A percentile compares a stretch with the other conserved stretches of the same genome.
Conservation (phyloP, 1,139 yeast genomes). For the Nakaseomyces kungkrabaensis region DNA sequence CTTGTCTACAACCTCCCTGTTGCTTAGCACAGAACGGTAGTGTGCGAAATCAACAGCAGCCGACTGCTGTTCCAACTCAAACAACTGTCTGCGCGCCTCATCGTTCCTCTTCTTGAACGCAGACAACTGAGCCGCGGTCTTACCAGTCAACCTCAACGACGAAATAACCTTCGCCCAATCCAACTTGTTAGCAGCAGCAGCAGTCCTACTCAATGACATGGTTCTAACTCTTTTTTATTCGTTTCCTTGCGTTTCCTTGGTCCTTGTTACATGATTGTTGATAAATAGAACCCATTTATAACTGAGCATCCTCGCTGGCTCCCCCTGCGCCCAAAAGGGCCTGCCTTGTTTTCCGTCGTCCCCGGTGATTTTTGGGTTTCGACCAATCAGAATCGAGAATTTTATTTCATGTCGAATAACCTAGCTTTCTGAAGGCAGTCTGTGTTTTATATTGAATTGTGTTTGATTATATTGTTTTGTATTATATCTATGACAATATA, state of each 20-base stretch:
- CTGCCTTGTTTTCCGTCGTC: background rate
- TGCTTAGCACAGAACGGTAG: slow-evolving; percentile 74
- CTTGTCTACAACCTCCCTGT: slow-evolving; percentile 69
- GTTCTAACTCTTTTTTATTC: background rate
- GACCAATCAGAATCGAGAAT: slow-evolving; percentile 2
- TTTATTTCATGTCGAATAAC: background rate
- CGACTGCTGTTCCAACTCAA: slow-evolving; percentile 57
- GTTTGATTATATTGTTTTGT: no score
- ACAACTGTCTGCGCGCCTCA: slow-evolving; percentile 81
- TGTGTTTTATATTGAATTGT: no score
- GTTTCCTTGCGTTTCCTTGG: background rate
- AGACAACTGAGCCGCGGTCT: slow-evolving; percentile 78
- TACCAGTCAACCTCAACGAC: slow-evolving; percentile 84
- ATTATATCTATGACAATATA: no score
- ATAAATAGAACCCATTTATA: no score
- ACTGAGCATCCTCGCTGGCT: no score
- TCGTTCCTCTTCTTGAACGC: slow-evolving; percentile 97
- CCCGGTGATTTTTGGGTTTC: background rate
- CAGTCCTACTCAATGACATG: slow-evolving; percentile 42
- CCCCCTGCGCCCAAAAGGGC: no score
- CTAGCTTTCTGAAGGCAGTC: no score
- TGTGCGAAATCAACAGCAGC: slow-evolving; percentile 77
- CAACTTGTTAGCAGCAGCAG: slow-evolving; percentile 76
- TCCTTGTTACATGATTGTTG: no score
- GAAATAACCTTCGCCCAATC: slow-evolving; percentile 92